These are phyloP conservation scores for Sextonia rubra DNA, from an alignment of 164 flowering plant species.

Conservation along the genomic window DNA sequence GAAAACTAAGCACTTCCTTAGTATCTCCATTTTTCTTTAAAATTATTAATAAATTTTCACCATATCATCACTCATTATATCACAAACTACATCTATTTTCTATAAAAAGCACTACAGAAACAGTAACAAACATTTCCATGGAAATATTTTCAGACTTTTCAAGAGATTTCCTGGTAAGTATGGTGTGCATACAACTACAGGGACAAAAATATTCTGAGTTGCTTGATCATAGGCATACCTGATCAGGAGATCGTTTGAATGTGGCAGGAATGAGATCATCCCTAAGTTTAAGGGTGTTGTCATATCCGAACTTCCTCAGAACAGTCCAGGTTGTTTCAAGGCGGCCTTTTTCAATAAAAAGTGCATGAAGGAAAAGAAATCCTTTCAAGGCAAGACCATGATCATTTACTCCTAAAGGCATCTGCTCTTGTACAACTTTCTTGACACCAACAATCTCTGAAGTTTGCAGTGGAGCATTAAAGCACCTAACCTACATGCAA, in stretches of 20 bases:
- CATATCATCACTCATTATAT: neutral
- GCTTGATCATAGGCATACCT: constrained; percentile 39
- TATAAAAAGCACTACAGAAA: neutral
- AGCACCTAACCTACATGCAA: constrained; percentile 76
- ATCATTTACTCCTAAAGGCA: constrained; percentile 83
- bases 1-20: too few relatives aligned
- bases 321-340: constrained; percentile 99
- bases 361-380: constrained; percentile 90
- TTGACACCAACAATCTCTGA: constrained; percentile 91
- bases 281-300: constrained; percentile 73
- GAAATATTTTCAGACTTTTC: neutral
- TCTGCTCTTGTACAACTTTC: constrained; percentile 89
- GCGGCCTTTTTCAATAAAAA: constrained; percentile 97
- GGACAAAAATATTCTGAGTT: neutral
- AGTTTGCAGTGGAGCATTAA: constrained; percentile 91
- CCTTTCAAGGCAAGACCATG: constrained; percentile 90
- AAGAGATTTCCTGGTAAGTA: neutral
- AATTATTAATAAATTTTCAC: too few relatives aligned
- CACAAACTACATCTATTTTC: neutral
- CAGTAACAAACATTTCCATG: neutral
- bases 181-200: neutral
- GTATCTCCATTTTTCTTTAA: neutral
- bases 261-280: constrained; percentile 66
- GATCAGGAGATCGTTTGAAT: constrained; percentile 69
- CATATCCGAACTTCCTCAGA: constrained; percentile 89